These are phyloP conservation scores for Eucalyptus urophylla DNA, from an alignment of 345 rosid species.

Conservation along the genomic window DNA sequence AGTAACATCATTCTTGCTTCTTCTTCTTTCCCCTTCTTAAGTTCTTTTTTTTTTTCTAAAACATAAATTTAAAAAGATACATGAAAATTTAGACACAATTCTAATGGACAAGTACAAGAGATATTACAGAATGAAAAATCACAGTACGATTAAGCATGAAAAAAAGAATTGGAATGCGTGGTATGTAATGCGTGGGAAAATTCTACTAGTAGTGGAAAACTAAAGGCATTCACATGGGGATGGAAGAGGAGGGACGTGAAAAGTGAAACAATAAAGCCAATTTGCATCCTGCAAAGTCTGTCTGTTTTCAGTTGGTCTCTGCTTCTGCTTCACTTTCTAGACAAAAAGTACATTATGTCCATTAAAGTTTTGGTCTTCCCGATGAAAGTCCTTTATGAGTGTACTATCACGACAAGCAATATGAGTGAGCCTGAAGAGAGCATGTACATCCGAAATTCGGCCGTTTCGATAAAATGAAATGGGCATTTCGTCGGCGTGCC, in stretches of 20 bases:
- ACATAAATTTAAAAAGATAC: background rate
- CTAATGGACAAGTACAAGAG: background rate
- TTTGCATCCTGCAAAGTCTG: background rate
- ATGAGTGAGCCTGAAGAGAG: background rate
- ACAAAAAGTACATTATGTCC: background rate
- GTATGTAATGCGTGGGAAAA: background rate
- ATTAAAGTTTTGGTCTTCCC: background rate
- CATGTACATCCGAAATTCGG: no score
- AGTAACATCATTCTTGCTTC: no score
- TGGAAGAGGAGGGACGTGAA: background rate
- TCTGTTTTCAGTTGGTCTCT: background rate
- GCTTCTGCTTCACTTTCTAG: background rate
- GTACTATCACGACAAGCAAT: background rate
- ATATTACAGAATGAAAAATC: no score
- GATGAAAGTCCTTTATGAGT: background rate
- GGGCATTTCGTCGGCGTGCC: no score
- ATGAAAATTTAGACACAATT: background rate
- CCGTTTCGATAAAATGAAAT: no score
- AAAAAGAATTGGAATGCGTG: background rate
- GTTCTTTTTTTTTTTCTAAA: background rate
- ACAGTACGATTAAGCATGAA: background rate
- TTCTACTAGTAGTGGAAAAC: background rate
- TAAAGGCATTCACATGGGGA: background rate
- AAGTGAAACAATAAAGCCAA: background rate
- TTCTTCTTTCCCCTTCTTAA: no score